Evolutionary conservation across 352 stramenopile genomes (phyloP).

Genomic region (Pythium folliculosum): DNA sequence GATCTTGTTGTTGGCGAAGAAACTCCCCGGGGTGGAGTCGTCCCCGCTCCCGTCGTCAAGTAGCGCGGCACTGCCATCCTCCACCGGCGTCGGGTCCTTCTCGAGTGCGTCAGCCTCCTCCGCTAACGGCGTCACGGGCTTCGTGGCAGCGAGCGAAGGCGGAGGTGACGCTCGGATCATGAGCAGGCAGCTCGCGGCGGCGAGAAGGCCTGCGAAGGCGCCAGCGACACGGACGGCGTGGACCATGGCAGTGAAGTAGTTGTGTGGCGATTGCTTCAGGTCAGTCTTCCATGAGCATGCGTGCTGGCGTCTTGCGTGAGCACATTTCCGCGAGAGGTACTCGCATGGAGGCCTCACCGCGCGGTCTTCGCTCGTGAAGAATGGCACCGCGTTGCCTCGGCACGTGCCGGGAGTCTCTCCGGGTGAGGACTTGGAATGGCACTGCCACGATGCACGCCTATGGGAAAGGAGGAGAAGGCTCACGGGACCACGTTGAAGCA

Average conservation of each 20-base stretch:
- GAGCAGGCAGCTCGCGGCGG: constrained; percentile 5
- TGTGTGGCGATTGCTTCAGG: too few relatives aligned
- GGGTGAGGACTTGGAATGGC: too few relatives aligned
- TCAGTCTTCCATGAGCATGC: too few relatives aligned
- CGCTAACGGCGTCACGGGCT: not conserved
- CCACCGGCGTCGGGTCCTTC: not conserved
- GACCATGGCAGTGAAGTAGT: constrained; percentile 6
- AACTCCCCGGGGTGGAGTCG: not conserved
- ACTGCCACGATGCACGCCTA: too few relatives aligned
- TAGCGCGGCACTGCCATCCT: not conserved
- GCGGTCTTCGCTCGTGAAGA: too few relatives aligned
- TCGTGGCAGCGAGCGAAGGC: not conserved
- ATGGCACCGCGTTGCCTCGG: too few relatives aligned
- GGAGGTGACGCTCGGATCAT: constrained; percentile 2
- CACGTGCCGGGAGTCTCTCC: too few relatives aligned
- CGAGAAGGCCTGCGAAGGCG: constrained; percentile 9
- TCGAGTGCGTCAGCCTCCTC: not conserved
- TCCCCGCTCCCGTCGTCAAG: not conserved
- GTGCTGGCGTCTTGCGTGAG: not conserved
- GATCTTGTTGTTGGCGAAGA: constrained; percentile 28
- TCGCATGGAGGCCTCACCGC: not conserved
- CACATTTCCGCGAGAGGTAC: not conserved
- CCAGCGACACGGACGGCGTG: not conserved
- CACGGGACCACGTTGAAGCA: too few relatives aligned
- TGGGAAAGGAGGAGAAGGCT: too few relatives aligned